Evolutionary conservation across 768 basidiomycete species (phyloP), one percentile per base, ranked within the genome.

Genomic region (Suillus ampliporus): DNA sequence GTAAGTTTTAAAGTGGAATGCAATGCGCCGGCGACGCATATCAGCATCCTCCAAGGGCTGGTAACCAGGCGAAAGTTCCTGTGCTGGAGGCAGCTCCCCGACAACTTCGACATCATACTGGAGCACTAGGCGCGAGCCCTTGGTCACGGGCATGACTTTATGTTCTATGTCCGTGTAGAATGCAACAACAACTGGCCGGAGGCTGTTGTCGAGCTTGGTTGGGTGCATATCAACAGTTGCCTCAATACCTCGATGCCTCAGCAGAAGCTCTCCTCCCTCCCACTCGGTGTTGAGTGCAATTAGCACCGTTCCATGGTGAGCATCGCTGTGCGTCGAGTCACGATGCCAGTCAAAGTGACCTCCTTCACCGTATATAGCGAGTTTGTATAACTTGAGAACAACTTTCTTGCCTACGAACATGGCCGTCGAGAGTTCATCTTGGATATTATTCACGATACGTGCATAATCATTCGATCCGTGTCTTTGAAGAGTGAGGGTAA

Each of bases 331-430:
- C 11, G 50, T 51, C 1, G 50, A 51, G 15, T 51, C 50, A 31
- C 50, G 50, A 51, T 51, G 50, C 50, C 50, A 51, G 50, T 51
- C 28, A 11, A 51, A 51, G 31, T 51, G 50, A 19, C 50, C 50
- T n/a, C 50, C 50, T 51, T 51, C 50, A 0, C 28, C 50, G 5
- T 51, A 51, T 51, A 31, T 31, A 3, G 50, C 50, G 28, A 51
- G 50, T 17, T 51, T 51, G 28, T 51, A 31, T 10, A 51, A 31
- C 50, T 51, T 51, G 50, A 51, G 10, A 1, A 3, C 4, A 9
- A 51, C 50, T 10, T 1, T 11, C 17, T 31, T 51, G 9, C 50
- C 50, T 11, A 51, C 10, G 28, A 51, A 51, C 50, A 51, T 51
- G 17, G 10, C 28, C 1, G 17, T 51, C 9, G 1, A 5, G 10